These are phyloP conservation scores for Anacardium occidentale DNA, from an alignment of 345 rosid species.

Conservation along the genomic window DNA sequence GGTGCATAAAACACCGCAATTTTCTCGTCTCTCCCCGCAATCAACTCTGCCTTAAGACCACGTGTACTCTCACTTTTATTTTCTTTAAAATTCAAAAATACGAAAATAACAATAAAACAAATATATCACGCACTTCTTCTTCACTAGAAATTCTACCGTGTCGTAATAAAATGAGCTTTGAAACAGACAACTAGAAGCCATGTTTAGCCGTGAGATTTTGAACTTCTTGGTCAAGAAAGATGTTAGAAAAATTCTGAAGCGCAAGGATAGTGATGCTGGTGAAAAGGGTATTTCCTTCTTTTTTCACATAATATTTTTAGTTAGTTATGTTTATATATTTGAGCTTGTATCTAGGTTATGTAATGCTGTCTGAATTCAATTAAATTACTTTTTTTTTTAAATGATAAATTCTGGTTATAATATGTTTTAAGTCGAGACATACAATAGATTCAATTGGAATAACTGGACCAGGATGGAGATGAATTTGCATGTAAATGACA, in stretches of 20 bases:
- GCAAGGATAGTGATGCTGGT: constrained; percentile 50
- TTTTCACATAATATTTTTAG: no score
- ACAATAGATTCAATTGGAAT: neutral
- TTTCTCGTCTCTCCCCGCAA: constrained; percentile 25
- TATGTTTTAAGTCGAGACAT: neutral
- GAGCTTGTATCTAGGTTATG: neutral
- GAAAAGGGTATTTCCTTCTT: constrained; percentile 25
- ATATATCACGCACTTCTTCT: no score
- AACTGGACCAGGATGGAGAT: neutral
- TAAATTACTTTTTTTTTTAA: neutral
- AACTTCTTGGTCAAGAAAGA: constrained; percentile 45
- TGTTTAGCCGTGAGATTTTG: constrained; percentile 40
- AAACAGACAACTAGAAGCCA: constrained; percentile 16
- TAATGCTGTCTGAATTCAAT: no score
- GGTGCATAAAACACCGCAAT: constrained; percentile 13
- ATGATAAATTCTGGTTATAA: neutral
- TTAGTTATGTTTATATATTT: neutral
- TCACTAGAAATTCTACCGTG: no score
- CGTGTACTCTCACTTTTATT: constrained; percentile 19
- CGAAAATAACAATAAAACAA: neutral
- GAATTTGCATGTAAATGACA: neutral
- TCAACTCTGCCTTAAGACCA: constrained; percentile 19
- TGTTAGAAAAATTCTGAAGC: constrained; percentile 43
- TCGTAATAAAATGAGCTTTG: neutral
- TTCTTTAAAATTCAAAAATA: neutral